Conservation (phyloP, 805 yeast genomes). For the Monosporozyma siamensis region DNA sequence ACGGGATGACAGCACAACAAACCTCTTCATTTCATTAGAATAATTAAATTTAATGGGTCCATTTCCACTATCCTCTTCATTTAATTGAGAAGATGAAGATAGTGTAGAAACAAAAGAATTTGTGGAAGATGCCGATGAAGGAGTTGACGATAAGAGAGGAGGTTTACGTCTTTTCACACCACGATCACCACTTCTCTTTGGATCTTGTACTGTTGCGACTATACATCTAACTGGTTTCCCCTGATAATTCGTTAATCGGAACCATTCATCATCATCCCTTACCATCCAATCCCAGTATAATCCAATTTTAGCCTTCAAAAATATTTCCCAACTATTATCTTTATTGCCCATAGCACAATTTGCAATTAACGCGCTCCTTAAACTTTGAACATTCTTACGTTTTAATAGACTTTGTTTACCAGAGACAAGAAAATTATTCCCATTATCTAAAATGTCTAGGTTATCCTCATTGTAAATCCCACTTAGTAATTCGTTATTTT, state of each 20-base stretch:
- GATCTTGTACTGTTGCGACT: not conserved
- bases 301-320: slow-evolving; percentile 21
- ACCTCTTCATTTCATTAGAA: not conserved
- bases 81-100: not conserved
- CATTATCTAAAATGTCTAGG: slow-evolving; percentile 13
- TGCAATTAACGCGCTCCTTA: slow-evolving; percentile 25
- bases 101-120: not conserved
- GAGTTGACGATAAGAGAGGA: not conserved
- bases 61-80: not conserved
- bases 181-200: not conserved
- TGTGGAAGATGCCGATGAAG: not conserved
- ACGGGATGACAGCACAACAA: not conserved
- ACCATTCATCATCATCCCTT: not conserved
- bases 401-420: slow-evolving; percentile 1
- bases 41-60: not conserved
- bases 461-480: slow-evolving; percentile 9
- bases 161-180: not conserved
- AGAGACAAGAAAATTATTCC: slow-evolving; percentile 18
- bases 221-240: not conserved
- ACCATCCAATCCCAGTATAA: slow-evolving; percentile 27
- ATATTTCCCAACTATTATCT: slow-evolving; percentile 26
- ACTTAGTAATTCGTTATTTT: not conserved
- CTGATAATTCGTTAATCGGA: not conserved
- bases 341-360: slow-evolving; percentile 24
- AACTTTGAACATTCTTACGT: slow-evolving; percentile 21